Evolutionary conservation across 192 early-diverging fungal genomes (phyloP).

Genomic region (Umbelopsis isabellina): DNA sequence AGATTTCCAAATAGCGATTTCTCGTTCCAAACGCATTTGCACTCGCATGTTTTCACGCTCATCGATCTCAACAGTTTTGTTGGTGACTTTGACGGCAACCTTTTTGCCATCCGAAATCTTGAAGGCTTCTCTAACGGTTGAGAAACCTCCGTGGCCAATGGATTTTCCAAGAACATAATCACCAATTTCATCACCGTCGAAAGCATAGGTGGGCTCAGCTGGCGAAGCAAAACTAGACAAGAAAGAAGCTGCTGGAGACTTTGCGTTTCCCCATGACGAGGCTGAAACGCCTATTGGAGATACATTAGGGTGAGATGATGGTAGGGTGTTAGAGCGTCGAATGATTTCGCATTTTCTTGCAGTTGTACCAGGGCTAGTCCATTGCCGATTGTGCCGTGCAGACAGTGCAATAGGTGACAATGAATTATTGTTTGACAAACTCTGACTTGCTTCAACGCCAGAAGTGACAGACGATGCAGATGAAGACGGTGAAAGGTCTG

Average conservation of each 20-base stretch:
- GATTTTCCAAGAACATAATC: conserved; percentile 69
- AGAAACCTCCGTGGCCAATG: conserved; percentile 79
- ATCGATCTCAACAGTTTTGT: conserved; percentile 42
- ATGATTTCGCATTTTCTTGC: conserved; percentile 10
- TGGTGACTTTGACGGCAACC: conserved; percentile 76
- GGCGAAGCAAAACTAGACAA: conserved; percentile 36
- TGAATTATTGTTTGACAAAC: neutral
- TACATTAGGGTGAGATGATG: neutral
- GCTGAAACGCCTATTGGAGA: conserved; percentile 27
- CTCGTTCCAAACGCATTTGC: conserved; percentile 58
- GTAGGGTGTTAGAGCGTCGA: neutral
- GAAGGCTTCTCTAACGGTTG: conserved; percentile 71
- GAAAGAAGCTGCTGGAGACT: conserved; percentile 43
- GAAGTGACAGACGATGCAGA: conserved; percentile 30
- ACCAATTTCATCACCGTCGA: conserved; percentile 74
- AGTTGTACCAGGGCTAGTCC: neutral
- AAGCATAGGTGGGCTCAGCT: conserved; percentile 39
- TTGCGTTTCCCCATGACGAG: conserved; percentile 34
- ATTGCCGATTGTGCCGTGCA: conserved; percentile 13
- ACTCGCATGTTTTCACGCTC: conserved; percentile 43
- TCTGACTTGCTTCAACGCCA: neutral
- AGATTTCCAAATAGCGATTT: conserved; percentile 68
- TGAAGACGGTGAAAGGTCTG: conserved; percentile 28
- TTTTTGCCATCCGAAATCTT: conserved; percentile 47
- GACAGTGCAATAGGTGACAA: conserved; percentile 9